Base-by-base conservation (phyloP, 768 basidiomycete species). In the Calocera cornea region DNA sequence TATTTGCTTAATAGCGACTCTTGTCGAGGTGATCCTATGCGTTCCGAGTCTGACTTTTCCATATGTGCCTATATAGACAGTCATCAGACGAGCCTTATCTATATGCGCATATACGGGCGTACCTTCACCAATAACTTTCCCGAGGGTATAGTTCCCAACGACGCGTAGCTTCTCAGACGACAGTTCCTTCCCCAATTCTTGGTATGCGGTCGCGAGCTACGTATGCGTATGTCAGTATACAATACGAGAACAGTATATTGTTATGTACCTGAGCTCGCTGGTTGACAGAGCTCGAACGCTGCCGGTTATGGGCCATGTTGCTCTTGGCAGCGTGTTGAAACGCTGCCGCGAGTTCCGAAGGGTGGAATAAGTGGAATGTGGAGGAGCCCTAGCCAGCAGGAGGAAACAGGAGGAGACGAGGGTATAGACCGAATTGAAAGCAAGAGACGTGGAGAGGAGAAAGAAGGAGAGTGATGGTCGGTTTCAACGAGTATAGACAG, bases 1-100 rank as follows among this genome's bases (percentile, higher is more conserved):
- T 70, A 97, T 95, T 77, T 97, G 95, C 79, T 99, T 99, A 80
- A 99, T 88, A 66, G 95, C 95, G 72, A 95, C 95, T 65, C 92
- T 86, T 50, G 88, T 88, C 7, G 89, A 89, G 1, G 95, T 94
- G 60, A 97, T 81, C 68, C 95, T 89, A 76, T 99, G 94, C 0
- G 89, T 92, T 65, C 94, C 97, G 75, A 99, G 81, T 65, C 94
- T 87, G 34, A 98, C 95, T 75, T 93, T 95, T 40, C 95, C 95
- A 76, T 95, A 98, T 50, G 95, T 87, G 70, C 95, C 95, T 95
- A 72, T 2, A n/a, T 14, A 2, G 29, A 41, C 2, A 29, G 64
- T 27, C 54, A 29, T 27, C 65, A 66, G 36, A 24, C 36, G 44
- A 34, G 64, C 22, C 64, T 22, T 14, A 29, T 31, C 24, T 34